Percentiles rank a stretch among this genome's conserved stretches.
These are phyloP conservation scores for Thozetella sp. DNA, from an alignment of 495 filamentous ascomycete genomes.

Conservation along the genomic window DNA sequence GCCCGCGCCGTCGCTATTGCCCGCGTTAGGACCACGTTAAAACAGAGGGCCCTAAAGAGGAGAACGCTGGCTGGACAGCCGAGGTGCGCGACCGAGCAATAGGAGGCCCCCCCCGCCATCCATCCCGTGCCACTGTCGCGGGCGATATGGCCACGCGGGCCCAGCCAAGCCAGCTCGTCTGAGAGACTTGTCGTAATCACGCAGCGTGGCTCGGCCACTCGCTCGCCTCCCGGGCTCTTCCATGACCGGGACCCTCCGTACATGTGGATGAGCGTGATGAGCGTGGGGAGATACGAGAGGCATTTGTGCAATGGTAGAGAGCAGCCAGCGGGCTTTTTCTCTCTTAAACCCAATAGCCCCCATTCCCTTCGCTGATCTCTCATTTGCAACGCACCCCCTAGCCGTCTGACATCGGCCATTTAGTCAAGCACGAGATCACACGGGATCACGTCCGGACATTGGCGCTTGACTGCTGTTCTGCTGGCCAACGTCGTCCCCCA, in stretches of 20 bases:
- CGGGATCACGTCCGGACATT: background rate
- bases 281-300: no score
- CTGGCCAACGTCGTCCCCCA: background rate
- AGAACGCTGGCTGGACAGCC: background rate
- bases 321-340: background rate
- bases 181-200: conserved; percentile 1
- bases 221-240: background rate
- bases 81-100: background rate
- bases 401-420: background rate
- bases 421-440: background rate
- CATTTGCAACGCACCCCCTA: background rate
- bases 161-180: background rate
- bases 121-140: background rate
- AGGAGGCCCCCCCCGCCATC: background rate
- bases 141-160: background rate
- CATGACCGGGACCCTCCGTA: background rate
- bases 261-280: no score
- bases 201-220: background rate
- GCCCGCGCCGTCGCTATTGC: background rate
- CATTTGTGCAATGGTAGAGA: background rate
- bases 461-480: background rate
- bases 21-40: no score
- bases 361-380: background rate
- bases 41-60: background rate
- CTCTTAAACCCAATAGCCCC: background rate